Base-by-base conservation (phyloP, 2,329 filamentous ascomycete genomes). In the Microascus cirrosus region DNA sequence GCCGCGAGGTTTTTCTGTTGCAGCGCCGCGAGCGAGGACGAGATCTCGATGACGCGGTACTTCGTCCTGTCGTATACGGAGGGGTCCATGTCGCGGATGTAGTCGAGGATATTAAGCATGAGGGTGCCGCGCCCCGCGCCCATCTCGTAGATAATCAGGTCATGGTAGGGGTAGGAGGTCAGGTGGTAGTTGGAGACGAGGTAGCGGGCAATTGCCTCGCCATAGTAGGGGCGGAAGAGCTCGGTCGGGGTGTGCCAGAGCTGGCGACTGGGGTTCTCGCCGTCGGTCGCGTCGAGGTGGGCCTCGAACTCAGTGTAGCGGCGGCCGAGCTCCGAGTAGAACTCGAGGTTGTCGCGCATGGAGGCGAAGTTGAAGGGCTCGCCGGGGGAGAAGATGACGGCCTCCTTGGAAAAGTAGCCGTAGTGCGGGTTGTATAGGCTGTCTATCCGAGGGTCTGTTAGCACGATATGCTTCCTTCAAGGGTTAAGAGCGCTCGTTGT, bases 241-340 rank as follows among this genome's bases (percentile, higher is more conserved):
- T 99, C 94, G 0, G 94, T 99, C 0, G 95, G 94, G 13, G 94
- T 99, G 71, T 99, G 95, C 94, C 94, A 99, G 53, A 99, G 79
- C 74, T 99, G 94, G 11, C 94, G 84, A 48, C 89, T 87, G 54
- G 74, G 89, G 58, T 88, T 83, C 53, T 82, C 82, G 56, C 73
- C 73, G 24, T 86, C 77, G 59, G 82, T 78, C 53, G 80, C 81
- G 70, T 99, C 95, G 59, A 99, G 82, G 24, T 77, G 75, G 68
- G 97, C 90, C 72, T 99, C 94, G 67, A 99, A 97, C 63, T 89
- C 84, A 53, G 84, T 88, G 70, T 97, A 99, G 61, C 90, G 84
- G 62, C 85, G 77, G 48, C 89, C 86, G 1, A 97, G 78, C 61
- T 89, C 73, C 50, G 79, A 73, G 70, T 95, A 84, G 75, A 99